Percentiles rank a stretch among this genome's conserved stretches.
These are phyloP conservation scores for Paraconiothyrium sp. DNA, from an alignment of 2,329 filamentous ascomycete genomes.

Conservation along the genomic window DNA sequence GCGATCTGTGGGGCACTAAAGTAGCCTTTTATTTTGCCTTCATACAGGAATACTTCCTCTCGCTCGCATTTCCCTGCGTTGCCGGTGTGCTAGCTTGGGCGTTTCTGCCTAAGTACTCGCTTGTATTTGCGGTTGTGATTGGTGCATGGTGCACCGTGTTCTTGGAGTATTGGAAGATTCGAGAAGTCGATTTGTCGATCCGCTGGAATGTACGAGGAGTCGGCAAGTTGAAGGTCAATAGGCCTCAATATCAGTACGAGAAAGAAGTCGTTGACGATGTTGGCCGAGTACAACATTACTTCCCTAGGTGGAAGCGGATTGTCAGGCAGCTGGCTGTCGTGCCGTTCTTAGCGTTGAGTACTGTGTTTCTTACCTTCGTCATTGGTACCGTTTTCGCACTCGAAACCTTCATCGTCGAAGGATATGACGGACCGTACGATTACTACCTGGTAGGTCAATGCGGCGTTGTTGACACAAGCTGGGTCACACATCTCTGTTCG, in stretches of 20 bases:
- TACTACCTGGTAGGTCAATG: constrained; percentile 34
- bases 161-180: constrained; percentile 48
- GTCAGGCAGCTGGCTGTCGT: constrained; percentile 41
- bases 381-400: constrained; percentile 43
- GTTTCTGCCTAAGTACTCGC: constrained; percentile 43
- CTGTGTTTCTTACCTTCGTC: constrained; percentile 36
- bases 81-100: constrained; percentile 43
- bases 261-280: constrained; percentile 35
- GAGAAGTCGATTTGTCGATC: constrained; percentile 43
- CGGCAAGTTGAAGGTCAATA: constrained; percentile 39
- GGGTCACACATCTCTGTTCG: not conserved
- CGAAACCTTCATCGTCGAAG: constrained; percentile 45
- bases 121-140: constrained; percentile 41
- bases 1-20: constrained; percentile 80
- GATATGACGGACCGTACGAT: constrained; percentile 45
- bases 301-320: constrained; percentile 44
- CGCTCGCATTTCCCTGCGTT: constrained; percentile 40
- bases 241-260: constrained; percentile 41
- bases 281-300: constrained; percentile 37
- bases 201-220: constrained; percentile 47
- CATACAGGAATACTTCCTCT: constrained; percentile 45
- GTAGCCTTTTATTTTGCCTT: constrained; percentile 52
- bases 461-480: not conserved
- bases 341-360: constrained; percentile 42
- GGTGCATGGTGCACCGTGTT: constrained; percentile 48